Conservation (phyloP, 2,329 filamentous ascomycete species). For the Meredithiella fracta region DNA sequence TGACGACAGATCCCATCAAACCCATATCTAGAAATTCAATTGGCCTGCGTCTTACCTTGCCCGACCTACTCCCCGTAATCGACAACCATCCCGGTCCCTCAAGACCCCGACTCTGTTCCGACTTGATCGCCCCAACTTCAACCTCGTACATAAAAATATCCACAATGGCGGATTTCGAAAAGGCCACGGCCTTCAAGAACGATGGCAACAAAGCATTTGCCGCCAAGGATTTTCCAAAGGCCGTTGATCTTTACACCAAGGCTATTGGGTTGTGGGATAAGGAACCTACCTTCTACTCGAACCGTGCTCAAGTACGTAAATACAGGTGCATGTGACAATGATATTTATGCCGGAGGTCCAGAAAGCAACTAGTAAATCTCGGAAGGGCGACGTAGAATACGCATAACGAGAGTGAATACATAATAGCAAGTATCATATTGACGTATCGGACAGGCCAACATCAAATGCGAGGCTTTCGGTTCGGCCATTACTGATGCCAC, state of each 20-base stretch:
- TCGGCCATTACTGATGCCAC: conserved; percentile 83
- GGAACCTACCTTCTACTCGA: conserved; percentile 83
- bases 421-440: not conserved
- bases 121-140: not conserved
- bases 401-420: no score
- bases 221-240: conserved; percentile 67
- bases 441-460: conserved; percentile 52
- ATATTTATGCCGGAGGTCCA: no score
- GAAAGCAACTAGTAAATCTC: no score
- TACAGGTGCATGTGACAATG: no score
- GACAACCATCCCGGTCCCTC: not conserved
- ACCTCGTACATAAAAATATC: not conserved
- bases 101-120: not conserved
- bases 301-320: conserved; percentile 69
- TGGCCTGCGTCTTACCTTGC: not conserved
- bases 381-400: not conserved
- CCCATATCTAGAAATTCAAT: not conserved
- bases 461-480: conserved; percentile 89
- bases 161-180: conserved; percentile 30
- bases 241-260: conserved; percentile 69
- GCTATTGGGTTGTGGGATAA: conserved; percentile 72
- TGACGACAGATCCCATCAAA: not conserved
- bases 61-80: not conserved
- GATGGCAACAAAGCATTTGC: conserved; percentile 89
- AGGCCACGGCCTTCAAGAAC: conserved; percentile 74